Conservation (phyloP, 306 rosid species). For the Cyamopsis tetragonoloba region DNA sequence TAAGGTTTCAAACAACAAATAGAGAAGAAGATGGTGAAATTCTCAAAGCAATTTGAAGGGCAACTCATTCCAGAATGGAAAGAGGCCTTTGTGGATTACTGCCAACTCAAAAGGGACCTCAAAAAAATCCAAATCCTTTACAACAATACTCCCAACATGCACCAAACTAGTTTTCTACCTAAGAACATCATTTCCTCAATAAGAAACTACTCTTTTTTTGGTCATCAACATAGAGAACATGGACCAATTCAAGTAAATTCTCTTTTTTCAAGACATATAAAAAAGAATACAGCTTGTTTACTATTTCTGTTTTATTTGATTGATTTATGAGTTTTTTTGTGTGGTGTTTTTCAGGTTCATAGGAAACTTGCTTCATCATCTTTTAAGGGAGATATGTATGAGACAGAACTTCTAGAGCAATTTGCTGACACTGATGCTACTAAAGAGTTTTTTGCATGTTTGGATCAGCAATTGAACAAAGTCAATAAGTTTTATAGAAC, state of each 20-base stretch:
- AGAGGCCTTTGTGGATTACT: slow-evolving; percentile 90
- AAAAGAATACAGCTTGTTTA: neutral
- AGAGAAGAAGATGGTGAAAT: slow-evolving; percentile 72
- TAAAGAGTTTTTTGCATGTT: slow-evolving; percentile 76
- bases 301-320: neutral
- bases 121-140: slow-evolving; percentile 55
- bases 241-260: slow-evolving; percentile 77
- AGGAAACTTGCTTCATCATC: slow-evolving; percentile 77
- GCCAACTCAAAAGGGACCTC: slow-evolving; percentile 81
- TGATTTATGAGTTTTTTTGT: neutral
- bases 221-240: slow-evolving; percentile 67
- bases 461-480: slow-evolving; percentile 84
- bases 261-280: slow-evolving; percentile 7
- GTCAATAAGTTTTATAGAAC: slow-evolving; percentile 76
- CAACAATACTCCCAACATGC: slow-evolving; percentile 26
- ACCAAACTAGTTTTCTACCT: slow-evolving; percentile 32
- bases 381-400: slow-evolving; percentile 79
- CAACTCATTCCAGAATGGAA: slow-evolving; percentile 98
- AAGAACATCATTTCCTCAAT: slow-evolving; percentile 51
- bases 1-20: slow-evolving; percentile 7
- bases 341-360: slow-evolving; percentile 52
- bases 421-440: slow-evolving; percentile 77
- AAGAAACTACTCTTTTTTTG: slow-evolving; percentile 53
- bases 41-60: slow-evolving; percentile 88
- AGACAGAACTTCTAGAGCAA: slow-evolving; percentile 82